These are phyloP conservation scores for Microdochium trichocladiopsis DNA, from an alignment of 2,329 filamentous ascomycete species.

Conservation along the genomic window DNA sequence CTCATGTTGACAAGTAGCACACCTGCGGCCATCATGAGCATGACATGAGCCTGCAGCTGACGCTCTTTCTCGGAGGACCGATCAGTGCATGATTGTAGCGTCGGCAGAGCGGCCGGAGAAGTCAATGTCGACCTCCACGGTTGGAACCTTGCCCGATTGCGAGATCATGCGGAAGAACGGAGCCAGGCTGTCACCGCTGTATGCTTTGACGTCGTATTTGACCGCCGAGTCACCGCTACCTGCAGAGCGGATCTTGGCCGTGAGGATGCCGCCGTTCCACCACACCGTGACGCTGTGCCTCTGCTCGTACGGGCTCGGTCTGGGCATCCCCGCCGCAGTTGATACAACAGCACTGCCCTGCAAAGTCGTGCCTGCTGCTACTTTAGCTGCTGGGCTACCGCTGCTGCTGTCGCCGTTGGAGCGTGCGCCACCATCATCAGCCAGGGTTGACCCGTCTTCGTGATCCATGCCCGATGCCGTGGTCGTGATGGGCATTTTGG, in stretches of 20 bases:
- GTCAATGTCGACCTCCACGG: constrained; percentile 20
- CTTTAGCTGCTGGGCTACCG: too few relatives aligned
- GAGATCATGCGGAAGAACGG: constrained; percentile 13
- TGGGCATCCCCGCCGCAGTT: not conserved
- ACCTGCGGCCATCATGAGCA: too few relatives aligned
- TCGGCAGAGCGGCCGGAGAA: not conserved
- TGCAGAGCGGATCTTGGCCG: constrained; percentile 13
- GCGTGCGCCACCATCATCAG: too few relatives aligned
- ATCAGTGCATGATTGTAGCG: not conserved
- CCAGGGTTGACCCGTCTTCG: not conserved
- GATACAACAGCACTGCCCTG: too few relatives aligned
- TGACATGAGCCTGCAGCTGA: too few relatives aligned
- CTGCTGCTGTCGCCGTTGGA: too few relatives aligned
- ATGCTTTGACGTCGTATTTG: constrained; percentile 19
- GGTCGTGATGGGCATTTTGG: too few relatives aligned
- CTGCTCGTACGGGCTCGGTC: not conserved
- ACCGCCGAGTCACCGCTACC: constrained; percentile 12
- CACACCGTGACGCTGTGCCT: not conserved
- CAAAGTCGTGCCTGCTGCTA: too few relatives aligned
- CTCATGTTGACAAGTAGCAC: too few relatives aligned
- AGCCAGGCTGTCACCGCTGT: constrained; percentile 19
- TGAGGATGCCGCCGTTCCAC: constrained; percentile 5
- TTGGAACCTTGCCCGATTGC: constrained; percentile 9
- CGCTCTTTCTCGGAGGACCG: too few relatives aligned
- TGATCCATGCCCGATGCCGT: too few relatives aligned